These are phyloP conservation scores for Conticribra weissflogii DNA, from an alignment of 108 stramenopile genomes.

Conservation along the genomic window DNA sequence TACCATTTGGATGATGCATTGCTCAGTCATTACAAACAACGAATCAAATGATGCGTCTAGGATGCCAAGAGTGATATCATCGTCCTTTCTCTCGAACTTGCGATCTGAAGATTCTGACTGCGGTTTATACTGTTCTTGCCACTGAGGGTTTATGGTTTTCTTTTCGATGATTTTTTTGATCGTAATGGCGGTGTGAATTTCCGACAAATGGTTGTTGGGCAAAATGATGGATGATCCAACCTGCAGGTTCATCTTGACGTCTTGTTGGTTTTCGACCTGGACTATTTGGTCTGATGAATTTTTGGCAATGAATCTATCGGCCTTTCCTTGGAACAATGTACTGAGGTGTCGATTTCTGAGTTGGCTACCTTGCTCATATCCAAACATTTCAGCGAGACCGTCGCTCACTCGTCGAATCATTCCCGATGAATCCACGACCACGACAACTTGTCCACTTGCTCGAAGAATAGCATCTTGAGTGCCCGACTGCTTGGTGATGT, in stretches of 20 bases:
- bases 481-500: background rate
- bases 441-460: constrained; percentile 2
- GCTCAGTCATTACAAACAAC: constrained; percentile 16
- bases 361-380: background rate
- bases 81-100: background rate
- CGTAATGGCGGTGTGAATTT: background rate
- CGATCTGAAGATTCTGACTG: background rate
- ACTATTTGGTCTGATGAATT: background rate
- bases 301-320: background rate
- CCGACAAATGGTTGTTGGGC: background rate
- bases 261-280: background rate
- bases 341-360: background rate
- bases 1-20: constrained; percentile 4
- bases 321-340: background rate
- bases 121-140: background rate
- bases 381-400: constrained; percentile 1
- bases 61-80: background rate
- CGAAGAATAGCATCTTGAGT: background rate
- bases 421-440: background rate
- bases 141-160: too few relatives aligned
- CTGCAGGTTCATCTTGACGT: background rate
- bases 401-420: background rate
- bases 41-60: constrained; percentile 28
- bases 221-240: background rate
- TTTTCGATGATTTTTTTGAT: constrained; percentile 6